Conservation (phyloP, 495 filamentous ascomycete genomes). For the Clavariopsis aquatica region DNA sequence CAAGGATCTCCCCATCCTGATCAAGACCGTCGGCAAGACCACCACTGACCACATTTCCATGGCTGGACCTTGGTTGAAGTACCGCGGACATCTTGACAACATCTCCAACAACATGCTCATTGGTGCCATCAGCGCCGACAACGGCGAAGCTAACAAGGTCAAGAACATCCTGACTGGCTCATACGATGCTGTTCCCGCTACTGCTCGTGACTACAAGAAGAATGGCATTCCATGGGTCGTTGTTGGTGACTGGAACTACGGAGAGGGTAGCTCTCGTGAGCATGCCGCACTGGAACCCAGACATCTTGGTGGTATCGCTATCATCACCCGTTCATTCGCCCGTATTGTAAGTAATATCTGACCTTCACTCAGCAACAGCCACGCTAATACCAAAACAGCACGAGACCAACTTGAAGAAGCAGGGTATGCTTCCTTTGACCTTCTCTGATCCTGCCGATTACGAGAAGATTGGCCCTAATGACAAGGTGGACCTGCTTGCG, state of each 20-base stretch:
- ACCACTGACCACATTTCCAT: slow-evolving; percentile 99
- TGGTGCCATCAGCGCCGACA: slow-evolving; percentile 92
- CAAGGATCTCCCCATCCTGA: slow-evolving; percentile 83
- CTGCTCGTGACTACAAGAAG: slow-evolving; percentile 97
- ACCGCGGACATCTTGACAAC: slow-evolving; percentile 99
- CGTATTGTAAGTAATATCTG: slow-evolving; percentile 67
- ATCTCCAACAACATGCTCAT: slow-evolving; percentile 99
- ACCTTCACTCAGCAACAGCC: not conserved
- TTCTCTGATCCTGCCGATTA: slow-evolving; percentile 95
- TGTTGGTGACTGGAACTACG: slow-evolving; percentile 99
- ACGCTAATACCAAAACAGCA: slow-evolving; percentile 53
- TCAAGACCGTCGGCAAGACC: slow-evolving; percentile 98
- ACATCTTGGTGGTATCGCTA: slow-evolving; percentile 94
- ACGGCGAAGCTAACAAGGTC: slow-evolving; percentile 97
- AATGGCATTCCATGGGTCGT: slow-evolving; percentile 96
- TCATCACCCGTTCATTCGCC: slow-evolving; percentile 94
- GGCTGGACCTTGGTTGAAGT: slow-evolving; percentile 99
- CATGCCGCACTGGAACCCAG: slow-evolving; percentile 97
- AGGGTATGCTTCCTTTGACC: slow-evolving; percentile 98
- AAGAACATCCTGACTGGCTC: slow-evolving; percentile 85
- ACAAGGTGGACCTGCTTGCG: slow-evolving; percentile 86
- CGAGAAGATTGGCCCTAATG: slow-evolving; percentile 91
- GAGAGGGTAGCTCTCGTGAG: slow-evolving; percentile 95
- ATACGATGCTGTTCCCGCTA: slow-evolving; percentile 85
- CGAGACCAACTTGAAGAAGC: slow-evolving; percentile 99